These are phyloP conservation scores for Ophiostoma sp. DNA, from an alignment of 2,329 filamentous ascomycete species.

Conservation along the genomic window DNA sequence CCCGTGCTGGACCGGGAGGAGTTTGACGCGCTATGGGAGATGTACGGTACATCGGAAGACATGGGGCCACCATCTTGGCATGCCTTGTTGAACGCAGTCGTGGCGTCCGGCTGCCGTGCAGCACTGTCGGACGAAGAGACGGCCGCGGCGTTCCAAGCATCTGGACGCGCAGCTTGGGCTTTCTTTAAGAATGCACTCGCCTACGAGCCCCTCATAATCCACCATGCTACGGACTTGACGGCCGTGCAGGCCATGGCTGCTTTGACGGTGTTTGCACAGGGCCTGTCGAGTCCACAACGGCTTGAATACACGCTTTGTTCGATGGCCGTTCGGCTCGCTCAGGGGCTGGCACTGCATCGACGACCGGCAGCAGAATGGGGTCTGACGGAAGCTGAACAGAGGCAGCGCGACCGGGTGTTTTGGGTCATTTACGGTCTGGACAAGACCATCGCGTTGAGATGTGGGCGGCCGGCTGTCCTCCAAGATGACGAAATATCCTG, in stretches of 20 bases:
- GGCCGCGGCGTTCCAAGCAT: constrained; percentile 21
- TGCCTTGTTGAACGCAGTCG: constrained; percentile 19
- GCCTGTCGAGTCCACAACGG: constrained; percentile 22
- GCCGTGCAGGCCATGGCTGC: constrained; percentile 23
- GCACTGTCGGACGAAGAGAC: constrained; percentile 22
- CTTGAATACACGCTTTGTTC: constrained; percentile 26
- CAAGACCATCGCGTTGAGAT: constrained; percentile 23
- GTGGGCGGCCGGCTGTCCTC: constrained; percentile 13
- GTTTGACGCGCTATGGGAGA: constrained; percentile 13
- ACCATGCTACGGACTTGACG: constrained; percentile 20
- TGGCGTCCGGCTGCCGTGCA: constrained; percentile 22
- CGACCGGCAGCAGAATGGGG: constrained; percentile 15
- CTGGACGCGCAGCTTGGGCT: constrained; percentile 20
- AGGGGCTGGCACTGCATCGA: constrained; percentile 20
- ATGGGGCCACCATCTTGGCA: constrained; percentile 15
- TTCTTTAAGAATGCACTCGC: constrained; percentile 22
- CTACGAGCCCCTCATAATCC: constrained; percentile 21
- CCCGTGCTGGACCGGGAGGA: constrained; percentile 20
- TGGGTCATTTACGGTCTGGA: constrained; percentile 23
- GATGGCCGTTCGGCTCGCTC: constrained; percentile 19
- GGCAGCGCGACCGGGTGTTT: constrained; percentile 24
- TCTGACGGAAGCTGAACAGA: neutral
- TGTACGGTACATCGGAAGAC: neutral
- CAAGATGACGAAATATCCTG: constrained; percentile 21
- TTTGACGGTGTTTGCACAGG: constrained; percentile 22